These are phyloP conservation scores for Geranium brycei DNA, from an alignment of 345 rosid species.

Conservation along the genomic window DNA sequence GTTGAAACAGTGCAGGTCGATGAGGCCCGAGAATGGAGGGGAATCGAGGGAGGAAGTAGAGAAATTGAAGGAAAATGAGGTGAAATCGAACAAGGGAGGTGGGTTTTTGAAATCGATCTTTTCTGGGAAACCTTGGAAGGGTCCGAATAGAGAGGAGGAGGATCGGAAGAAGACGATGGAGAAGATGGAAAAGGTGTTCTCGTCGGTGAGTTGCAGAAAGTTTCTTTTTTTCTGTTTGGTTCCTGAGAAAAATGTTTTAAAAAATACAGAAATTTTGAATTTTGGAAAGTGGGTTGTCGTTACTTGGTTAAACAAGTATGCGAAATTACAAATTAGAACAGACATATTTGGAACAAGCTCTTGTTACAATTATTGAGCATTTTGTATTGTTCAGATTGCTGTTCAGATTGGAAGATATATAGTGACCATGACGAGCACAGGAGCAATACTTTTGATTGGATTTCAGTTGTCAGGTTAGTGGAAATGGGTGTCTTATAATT, in stretches of 20 bases:
- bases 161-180: conserved; percentile 30
- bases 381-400: conserved; percentile 36
- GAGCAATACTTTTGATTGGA: conserved; percentile 67
- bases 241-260: background rate
- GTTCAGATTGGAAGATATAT: conserved; percentile 82
- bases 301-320: conserved; percentile 6
- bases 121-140: background rate
- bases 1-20: conserved; percentile 32
- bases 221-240: conserved; percentile 1
- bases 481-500: background rate
- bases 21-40: conserved; percentile 29
- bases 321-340: conserved; percentile 5
- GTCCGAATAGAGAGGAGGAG: conserved; percentile 9
- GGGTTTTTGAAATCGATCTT: conserved; percentile 27
- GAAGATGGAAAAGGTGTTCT: conserved; percentile 45
- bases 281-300: background rate
- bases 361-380: background rate
- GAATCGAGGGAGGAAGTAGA: conserved; percentile 19
- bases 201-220: conserved; percentile 29
- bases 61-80: conserved; percentile 24
- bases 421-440: conserved; percentile 89
- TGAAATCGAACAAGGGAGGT: conserved; percentile 20
- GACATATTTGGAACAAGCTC: conserved; percentile 8
- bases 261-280: no score
- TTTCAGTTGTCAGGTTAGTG: conserved; percentile 78